Base-by-base conservation (phyloP, 768 basidiomycete species). In the Brasilioporus rufonigricans region DNA sequence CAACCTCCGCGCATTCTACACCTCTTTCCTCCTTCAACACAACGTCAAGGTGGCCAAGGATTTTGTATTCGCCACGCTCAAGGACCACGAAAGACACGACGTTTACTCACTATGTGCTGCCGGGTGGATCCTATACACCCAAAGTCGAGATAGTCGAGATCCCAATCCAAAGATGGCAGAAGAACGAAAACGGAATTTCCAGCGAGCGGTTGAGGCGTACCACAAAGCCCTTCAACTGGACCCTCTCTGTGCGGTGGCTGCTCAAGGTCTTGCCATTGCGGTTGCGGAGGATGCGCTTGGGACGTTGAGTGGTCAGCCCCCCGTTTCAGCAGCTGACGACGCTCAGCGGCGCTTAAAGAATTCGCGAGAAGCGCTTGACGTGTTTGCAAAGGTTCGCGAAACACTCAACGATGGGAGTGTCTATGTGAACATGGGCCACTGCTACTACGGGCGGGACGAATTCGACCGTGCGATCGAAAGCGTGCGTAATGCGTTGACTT, bases 381-480 rank as follows among this genome's bases (percentile, higher is more conserved):
- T 96, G 33, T 93, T 99, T 65, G 87, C 85, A 3, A 93, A 96
- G 71, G 87, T 98, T 48, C 80, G 93, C 51, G 97, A 98, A 73
- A 87, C 85, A 2, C 73, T 93, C 50, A 81, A 83, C 54, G 82
- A 84, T 40, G 92, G 91, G 8, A 89, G 89, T 55, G 93, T 97
- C 5, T 93, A 95, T 65, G 77, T 92, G 65, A 99, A 99, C 69
- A 95, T 98, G 78, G 97, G 95, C 0, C 97, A 98, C 65, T 97
- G 94, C 64, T 90, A 94, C 68, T 96, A 92, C 65, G 82, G 85
- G 19, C 80, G 92, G 48, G 96, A 97, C 55, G 96, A 99, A 68
- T 97, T 87, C 67, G 96, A 98, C 59, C 81, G 91, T 46, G 96
- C 97, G 1, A 95, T 98, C 58, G 95, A 99, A 71, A 91, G 91